A percentile compares a stretch with the other conserved stretches of the same genome.
phyloP scores from a whole-genome alignment of 2,329 filamentous ascomycete genomes.

The Capronia epimyces region DNA sequence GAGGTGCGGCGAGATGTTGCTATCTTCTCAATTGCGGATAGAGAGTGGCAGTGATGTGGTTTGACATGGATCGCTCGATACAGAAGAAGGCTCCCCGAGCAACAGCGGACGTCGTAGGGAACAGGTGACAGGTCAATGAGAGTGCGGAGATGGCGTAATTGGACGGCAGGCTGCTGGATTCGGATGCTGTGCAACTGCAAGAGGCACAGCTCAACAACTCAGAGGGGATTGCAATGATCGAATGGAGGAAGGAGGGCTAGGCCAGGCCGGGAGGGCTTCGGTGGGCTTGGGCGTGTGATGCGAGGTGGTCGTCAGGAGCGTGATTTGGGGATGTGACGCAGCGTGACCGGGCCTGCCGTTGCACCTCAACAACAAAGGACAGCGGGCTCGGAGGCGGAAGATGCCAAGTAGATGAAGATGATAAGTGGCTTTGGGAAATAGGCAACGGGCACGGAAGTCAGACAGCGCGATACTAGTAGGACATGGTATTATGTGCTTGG shows the following conservation, averaged over 20 bases:
- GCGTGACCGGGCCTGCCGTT: slow-evolving; percentile 2
- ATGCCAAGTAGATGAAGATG: slow-evolving; percentile 8
- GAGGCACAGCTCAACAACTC: slow-evolving; percentile 8
- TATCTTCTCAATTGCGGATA: slow-evolving; percentile 36
- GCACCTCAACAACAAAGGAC: neutral
- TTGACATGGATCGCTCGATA: slow-evolving; percentile 33
- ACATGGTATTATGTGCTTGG: neutral
- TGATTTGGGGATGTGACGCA: slow-evolving; percentile 12
- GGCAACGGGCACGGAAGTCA: neutral
- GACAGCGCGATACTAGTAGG: slow-evolving; percentile 2
- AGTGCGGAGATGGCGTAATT: slow-evolving; percentile 27
- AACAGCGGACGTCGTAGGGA: slow-evolving; percentile 9
- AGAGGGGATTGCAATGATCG: slow-evolving; percentile 3
- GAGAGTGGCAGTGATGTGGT: slow-evolving; percentile 33
- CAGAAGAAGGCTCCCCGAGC: slow-evolving; percentile 1
- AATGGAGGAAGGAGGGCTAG: slow-evolving; percentile 7
- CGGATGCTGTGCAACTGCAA: slow-evolving; percentile 10
- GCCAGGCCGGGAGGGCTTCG: neutral
- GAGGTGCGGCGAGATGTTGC: slow-evolving; percentile 22
- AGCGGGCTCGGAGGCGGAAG: slow-evolving; percentile 2
- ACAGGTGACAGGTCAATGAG: slow-evolving; percentile 18
- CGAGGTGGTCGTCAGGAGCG: neutral
- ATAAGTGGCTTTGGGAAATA: slow-evolving; percentile 4
- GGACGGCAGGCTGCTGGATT: slow-evolving; percentile 18
- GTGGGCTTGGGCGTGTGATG: slow-evolving; percentile 1